Base-by-base conservation (phyloP, 208 protist species). In the Porcisia hertigi region DNA sequence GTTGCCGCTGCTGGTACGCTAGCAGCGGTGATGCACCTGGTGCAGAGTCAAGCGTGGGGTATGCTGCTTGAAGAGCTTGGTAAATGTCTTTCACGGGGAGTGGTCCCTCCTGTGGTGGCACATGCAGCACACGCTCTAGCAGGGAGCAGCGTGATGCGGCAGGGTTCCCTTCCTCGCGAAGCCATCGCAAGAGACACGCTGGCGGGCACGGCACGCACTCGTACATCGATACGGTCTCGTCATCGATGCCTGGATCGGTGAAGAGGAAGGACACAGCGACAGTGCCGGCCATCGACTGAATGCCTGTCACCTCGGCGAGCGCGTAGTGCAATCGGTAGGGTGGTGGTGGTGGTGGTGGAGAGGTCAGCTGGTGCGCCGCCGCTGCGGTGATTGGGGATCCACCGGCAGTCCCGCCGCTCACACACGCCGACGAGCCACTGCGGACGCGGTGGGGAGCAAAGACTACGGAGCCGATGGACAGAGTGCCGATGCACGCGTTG, bases 231-330 rank as follows among this genome's bases (percentile, higher is more conserved):
- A 95, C 76, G 1, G 86, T 81, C 73, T 89, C 86, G 73, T 95
- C 91, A 52, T 95, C 91, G 12, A 92, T 87, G 53, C 88, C 91
- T 3, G 88, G 85, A 59, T 93, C 87, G 25, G 83, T 78, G 47
- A 85, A 86, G 62, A 88, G 76, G 63, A 92, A 92, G 52, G 82
- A 71, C 30, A 93, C 87, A 0, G 86, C 91, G 49, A 88, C 88
- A n/a, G 91, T 93, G 34, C 87, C 84, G 14, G 85, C 76, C 74
- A 74, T 83, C 55, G 62, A 71, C 75, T 95, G 91, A 53, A 95
- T 80, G 2, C 89, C 88, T 3, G 91, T 93, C n/a, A 93, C 75
- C 79, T 93, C 87, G 7, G 86, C 87, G 6, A 93, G 79, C 0
- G 77, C 82, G 69, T 84, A 82, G n/a, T 82, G 78, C n/a, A 82